Conservation (phyloP, 768 basidiomycete genomes). For the Serendipita sp. region DNA sequence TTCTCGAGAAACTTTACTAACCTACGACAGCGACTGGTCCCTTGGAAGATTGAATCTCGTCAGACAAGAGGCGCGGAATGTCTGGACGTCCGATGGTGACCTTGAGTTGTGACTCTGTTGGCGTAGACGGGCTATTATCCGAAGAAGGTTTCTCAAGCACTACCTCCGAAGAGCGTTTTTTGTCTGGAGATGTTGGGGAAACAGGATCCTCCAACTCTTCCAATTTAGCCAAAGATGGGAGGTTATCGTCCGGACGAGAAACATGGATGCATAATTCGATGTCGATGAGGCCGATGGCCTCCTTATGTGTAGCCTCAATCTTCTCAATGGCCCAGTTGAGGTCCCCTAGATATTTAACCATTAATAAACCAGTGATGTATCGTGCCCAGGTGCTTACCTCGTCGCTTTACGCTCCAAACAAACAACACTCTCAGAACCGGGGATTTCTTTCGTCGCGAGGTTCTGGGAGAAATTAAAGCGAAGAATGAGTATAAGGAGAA, state of each 20-base stretch:
- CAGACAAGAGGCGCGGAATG: background rate
- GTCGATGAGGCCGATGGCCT: background rate
- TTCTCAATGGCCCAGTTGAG: slow-evolving; percentile 4
- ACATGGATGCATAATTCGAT: slow-evolving; percentile 6
- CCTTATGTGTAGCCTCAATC: background rate
- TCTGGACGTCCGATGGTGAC: slow-evolving; percentile 5
- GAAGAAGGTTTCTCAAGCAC: background rate
- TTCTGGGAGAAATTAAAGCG: slow-evolving; percentile 7
- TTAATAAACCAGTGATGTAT: background rate
- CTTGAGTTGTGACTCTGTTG: no score
- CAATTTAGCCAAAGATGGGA: background rate
- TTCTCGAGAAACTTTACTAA: background rate
- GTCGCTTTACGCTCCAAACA: slow-evolving; percentile 28
- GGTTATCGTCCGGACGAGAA: background rate
- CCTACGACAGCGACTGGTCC: slow-evolving; percentile 8
- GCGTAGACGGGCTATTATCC: no score
- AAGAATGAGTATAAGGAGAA: background rate
- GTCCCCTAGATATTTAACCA: background rate
- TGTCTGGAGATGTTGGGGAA: background rate
- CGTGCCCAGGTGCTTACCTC: slow-evolving; percentile 15
- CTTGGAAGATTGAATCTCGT: background rate
- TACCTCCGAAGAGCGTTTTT: background rate
- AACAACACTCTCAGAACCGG: slow-evolving; percentile 18
- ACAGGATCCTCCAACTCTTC: background rate
- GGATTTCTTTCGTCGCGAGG: slow-evolving; percentile 15